These are phyloP conservation scores for Candida ortonii DNA, from an alignment of 805 yeast species.

Conservation along the genomic window DNA sequence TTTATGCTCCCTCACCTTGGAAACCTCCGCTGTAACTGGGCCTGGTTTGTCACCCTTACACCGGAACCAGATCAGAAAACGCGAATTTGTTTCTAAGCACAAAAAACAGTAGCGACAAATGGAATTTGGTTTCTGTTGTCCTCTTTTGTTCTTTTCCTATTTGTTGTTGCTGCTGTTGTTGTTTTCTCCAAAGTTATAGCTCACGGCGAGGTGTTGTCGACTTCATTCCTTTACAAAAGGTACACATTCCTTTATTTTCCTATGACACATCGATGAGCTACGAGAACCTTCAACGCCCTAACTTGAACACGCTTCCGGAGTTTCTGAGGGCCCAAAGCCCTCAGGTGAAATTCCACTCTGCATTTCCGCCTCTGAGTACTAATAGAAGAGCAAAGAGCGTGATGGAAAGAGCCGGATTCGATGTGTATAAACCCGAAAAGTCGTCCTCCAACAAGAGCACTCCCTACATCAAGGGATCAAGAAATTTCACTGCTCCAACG, in stretches of 20 bases:
- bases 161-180: too few relatives aligned
- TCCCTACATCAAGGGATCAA: conserved; percentile 9
- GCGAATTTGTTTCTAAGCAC: too few relatives aligned
- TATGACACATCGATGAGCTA: conserved; percentile 15
- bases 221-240: too few relatives aligned
- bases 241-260: neutral
- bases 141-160: conserved; percentile 2
- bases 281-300: conserved; percentile 19
- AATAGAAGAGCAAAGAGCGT: conserved; percentile 64
- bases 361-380: conserved; percentile 70
- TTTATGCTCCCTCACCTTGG: too few relatives aligned
- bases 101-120: too few relatives aligned
- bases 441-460: conserved; percentile 12
- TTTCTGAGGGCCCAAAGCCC: conserved; percentile 32
- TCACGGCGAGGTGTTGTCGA: too few relatives aligned
- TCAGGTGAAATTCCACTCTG: conserved; percentile 42
- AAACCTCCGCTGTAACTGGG: too few relatives aligned
- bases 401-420: conserved; percentile 82
- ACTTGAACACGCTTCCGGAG: conserved; percentile 30
- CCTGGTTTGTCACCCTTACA: too few relatives aligned
- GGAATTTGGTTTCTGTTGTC: too few relatives aligned
- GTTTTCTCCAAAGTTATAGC: too few relatives aligned
- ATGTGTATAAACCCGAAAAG: conserved; percentile 40
- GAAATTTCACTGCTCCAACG: conserved; percentile 26
- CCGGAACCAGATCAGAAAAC: too few relatives aligned